Base-by-base conservation (phyloP, 768 basidiomycete genomes). In the Boletus pseudo-olivaceus region DNA sequence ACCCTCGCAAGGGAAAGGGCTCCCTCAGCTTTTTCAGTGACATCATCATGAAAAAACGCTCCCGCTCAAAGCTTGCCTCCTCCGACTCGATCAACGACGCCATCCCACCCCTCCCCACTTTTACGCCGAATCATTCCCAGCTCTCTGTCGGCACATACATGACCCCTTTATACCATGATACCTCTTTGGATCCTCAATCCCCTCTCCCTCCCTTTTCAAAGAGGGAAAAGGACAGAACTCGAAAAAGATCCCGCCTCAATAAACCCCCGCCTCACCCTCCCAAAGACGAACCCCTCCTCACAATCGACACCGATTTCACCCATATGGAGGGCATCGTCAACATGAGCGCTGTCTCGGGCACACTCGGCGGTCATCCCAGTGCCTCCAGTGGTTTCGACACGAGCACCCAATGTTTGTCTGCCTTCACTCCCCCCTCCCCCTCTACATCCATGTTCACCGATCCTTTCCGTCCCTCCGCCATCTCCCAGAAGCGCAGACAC, bases 271-370 rank as follows among this genome's bases (percentile, higher is more conserved):
- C 62, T 2, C 15, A 51, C 38, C 50, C 56, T 35, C 33, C 59
- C 54, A 57, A 76, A 72, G 57, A 73, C 65, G 48, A 67, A 58
- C 62, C 49, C 44, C 23, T 59, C 15, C 53, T 60, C 57, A 54
- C 14, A 48, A 65, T 56, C 49, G 61, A 57, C 61, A 73, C 56
- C 62, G 70, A 54, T 65, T 70, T 49, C 41, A 80, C 86, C 10
- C 72, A 81, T 47, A 93, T 97, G 81, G 86, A 89, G 37, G 94
- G 88, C 7, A 93, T 97, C 64, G 74, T 96, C 57, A 77, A 93
- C 63, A 17, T 49, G 55, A 15, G 45, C 62, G 20, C 55, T 56
- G 7, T 40, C 9, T 39, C 65, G 0, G 35, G 44, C 27, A 49
- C 58, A 9, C 29, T 52, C 47, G 27, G 49, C 48, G 37, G 53